Evolutionary conservation across 2,329 filamentous ascomycete species (phyloP), one percentile per base, ranked within the genome.

Genomic region (Colletotrichum sp.): DNA sequence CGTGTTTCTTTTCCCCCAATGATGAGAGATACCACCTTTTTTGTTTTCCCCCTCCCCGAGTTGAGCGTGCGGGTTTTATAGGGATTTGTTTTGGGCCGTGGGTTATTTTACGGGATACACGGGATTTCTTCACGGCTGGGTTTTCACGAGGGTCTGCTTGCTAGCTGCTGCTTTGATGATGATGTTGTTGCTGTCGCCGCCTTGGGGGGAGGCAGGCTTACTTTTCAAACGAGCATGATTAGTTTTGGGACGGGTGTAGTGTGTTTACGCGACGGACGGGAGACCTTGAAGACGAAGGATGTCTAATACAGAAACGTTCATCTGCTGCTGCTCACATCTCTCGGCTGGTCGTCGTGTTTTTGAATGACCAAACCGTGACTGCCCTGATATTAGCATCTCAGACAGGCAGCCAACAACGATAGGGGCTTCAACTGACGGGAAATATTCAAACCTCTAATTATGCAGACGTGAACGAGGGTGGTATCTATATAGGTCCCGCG

Each of bases 391-490:
- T 0, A 24, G n/a, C 43, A 52, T 52, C n/a, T 13, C 43, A 21
- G 10, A 21, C 12, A 52, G 10, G 43, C n/a, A 21, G 3, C 0
- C 43, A 52, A 13, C 12, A 3, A 21, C 16, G 43, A 18, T 4
- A 24, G 43, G 8, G 12, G n/a, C n/a, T 21, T 52, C n/a, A 52
- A 13, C 38, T 21, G 43, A 52, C 43, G 6, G 43, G 43, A 52
- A 21, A 5, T 52, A 13, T 21, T 21, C 43, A 52, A 52, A 52
- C 12, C 12, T 52, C 43, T 21, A 52, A 52, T 52, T 52, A 21
- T 43, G 61, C 30, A 13, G 32, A 30, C 24, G 28, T 66, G 63
- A 74, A 63, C 24, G 72, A 72, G 67, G 57, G 72, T 75, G 72
- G 72, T 72, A 75, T 75, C 72, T 38, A 58, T 21, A 18, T 30